phyloP scores from a whole-genome alignment of 495 filamentous ascomycete genomes.

The Daldinia grandis region DNA sequence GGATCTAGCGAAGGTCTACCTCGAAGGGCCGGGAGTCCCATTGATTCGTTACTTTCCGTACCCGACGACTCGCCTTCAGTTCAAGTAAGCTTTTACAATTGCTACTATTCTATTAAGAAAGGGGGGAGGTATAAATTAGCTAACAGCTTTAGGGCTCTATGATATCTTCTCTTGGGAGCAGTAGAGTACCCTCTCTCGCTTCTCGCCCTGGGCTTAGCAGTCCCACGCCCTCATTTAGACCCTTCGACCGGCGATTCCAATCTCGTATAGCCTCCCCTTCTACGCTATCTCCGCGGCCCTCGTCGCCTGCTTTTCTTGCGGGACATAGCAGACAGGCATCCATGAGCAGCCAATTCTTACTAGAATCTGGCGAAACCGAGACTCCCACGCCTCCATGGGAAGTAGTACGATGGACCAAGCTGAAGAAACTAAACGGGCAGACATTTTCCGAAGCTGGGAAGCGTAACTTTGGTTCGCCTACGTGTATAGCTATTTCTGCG shows the following conservation, averaged over 20 bases:
- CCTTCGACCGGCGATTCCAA: constrained; percentile 94
- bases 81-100: constrained; percentile 65
- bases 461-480: constrained; percentile 90
- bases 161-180: constrained; percentile 79
- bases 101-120: background rate
- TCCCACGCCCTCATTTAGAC: constrained; percentile 83
- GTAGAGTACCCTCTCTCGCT: constrained; percentile 56
- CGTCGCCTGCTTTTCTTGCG: constrained; percentile 81
- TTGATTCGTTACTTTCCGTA: constrained; percentile 67
- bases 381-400: constrained; percentile 86
- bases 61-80: constrained; percentile 92
- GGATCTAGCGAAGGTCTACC: constrained; percentile 54
- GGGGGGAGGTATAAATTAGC: constrained; percentile 37
- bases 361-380: constrained; percentile 68
- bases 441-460: constrained; percentile 94
- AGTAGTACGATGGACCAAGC: constrained; percentile 92
- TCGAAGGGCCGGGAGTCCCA: constrained; percentile 54
- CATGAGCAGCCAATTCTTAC: constrained; percentile 63
- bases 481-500: constrained; percentile 88
- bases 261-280: constrained; percentile 74
- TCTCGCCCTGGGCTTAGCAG: constrained; percentile 58
- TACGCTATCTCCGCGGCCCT: constrained; percentile 67
- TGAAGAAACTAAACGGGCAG: constrained; percentile 87
- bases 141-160: constrained; percentile 72
- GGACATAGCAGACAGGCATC: constrained; percentile 82